These are phyloP conservation scores for Vigna radiata DNA, from an alignment of 306 rosid genomes.

Conservation along the genomic window DNA sequence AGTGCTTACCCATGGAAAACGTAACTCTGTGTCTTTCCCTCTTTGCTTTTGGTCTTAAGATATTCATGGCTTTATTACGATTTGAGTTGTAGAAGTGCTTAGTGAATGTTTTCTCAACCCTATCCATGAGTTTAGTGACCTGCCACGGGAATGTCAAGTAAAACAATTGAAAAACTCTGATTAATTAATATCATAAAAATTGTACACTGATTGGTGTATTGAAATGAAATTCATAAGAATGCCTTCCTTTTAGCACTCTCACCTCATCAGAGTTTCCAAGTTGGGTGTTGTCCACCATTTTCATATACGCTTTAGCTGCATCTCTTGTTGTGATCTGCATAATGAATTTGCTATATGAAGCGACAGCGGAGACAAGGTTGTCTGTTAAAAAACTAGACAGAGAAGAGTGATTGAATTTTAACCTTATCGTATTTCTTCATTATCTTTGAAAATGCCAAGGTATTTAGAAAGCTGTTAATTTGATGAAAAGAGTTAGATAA, in stretches of 20 bases:
- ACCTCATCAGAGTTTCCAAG: conserved; percentile 78
- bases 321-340: conserved; percentile 68
- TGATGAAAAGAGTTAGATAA: not conserved
- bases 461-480: conserved; percentile 67
- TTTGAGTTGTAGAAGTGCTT: conserved; percentile 69
- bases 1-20: conserved; percentile 62
- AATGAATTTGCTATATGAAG: not conserved
- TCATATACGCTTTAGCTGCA: conserved; percentile 65
- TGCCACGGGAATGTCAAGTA: conserved; percentile 34
- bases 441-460: conserved; percentile 78
- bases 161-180: not conserved
- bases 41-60: conserved; percentile 65
- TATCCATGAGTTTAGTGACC: conserved; percentile 48
- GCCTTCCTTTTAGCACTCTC: conserved; percentile 23
- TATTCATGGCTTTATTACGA: conserved; percentile 64
- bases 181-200: not conserved
- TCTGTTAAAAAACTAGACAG: not conserved
- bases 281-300: conserved; percentile 68
- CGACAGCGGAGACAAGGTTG: not conserved
- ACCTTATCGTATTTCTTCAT: conserved; percentile 90
- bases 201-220: not conserved
- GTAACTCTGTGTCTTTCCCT: conserved; percentile 66
- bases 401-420: conserved; percentile 2
- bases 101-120: conserved; percentile 47
- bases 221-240: not conserved